phyloP scores from a whole-genome alignment of 768 basidiomycete species.

The Hericium erinaceus region DNA sequence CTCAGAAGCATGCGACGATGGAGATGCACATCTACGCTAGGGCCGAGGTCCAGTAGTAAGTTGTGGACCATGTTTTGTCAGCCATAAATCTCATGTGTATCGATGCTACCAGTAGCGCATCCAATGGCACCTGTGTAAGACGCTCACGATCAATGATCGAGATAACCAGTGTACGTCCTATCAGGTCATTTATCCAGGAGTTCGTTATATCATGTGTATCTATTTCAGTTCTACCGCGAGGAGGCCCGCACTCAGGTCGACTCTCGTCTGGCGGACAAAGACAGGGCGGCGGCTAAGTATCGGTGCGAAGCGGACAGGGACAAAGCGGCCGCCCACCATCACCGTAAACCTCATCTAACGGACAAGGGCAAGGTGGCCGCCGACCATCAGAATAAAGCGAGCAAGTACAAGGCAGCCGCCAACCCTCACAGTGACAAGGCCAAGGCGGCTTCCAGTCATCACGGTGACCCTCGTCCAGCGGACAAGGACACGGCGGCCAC shows the following conservation, averaged over 20 bases:
- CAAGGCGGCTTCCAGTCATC: too few species aligned
- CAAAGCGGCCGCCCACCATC: too few species aligned
- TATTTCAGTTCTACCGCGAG: slow-evolving; percentile 28
- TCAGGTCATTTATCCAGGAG: neutral
- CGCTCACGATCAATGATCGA: slow-evolving; percentile 32
- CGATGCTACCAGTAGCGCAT: slow-evolving; percentile 33
- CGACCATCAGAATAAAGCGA: too few species aligned
- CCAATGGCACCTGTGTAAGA: slow-evolving; percentile 44
- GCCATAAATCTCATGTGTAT: slow-evolving; percentile 1
- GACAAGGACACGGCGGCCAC: too few species aligned
- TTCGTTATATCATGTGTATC: neutral
- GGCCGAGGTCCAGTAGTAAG: slow-evolving; percentile 41
- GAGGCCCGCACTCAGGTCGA: slow-evolving; percentile 28
- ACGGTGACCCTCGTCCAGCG: too few species aligned
- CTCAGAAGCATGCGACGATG: slow-evolving; percentile 20
- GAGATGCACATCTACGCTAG: slow-evolving; percentile 42
- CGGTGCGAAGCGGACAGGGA: too few species aligned
- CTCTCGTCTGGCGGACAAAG: too few species aligned
- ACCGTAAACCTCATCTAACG: too few species aligned
- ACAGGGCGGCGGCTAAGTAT: too few species aligned
- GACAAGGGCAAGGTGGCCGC: too few species aligned
- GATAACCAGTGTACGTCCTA: slow-evolving; percentile 40
- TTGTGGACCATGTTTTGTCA: neutral
- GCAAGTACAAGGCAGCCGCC: too few species aligned
- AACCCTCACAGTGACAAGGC: too few species aligned